Conservation (phyloP, 2,329 filamentous ascomycete genomes). For the Fusarium ramigenum region DNA sequence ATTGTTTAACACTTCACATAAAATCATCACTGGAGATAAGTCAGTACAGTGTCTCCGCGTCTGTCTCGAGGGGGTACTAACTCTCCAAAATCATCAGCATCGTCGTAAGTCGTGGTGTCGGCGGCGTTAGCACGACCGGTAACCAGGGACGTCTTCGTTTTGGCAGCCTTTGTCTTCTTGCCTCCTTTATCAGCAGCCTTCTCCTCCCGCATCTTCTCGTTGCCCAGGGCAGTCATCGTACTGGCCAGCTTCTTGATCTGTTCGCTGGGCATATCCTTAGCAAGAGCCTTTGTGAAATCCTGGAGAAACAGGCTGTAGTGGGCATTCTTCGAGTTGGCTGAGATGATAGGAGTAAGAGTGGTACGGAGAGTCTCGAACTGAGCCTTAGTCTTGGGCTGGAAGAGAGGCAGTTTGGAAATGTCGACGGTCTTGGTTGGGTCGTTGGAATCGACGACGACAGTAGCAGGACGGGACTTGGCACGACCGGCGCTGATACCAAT, state of each 20-base stretch:
- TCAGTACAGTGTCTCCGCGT: conserved; percentile 30
- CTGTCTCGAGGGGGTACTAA: conserved; percentile 59
- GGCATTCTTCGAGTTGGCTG: conserved; percentile 81
- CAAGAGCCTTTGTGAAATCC: conserved; percentile 88
- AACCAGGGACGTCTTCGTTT: conserved; percentile 89
- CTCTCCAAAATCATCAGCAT: conserved; percentile 84
- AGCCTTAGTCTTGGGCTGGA: conserved; percentile 87
- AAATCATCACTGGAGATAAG: conserved; percentile 68
- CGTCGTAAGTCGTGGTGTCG: conserved; percentile 78
- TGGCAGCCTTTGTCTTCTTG: conserved; percentile 97
- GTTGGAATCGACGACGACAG: conserved; percentile 73
- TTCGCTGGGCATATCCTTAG: conserved; percentile 86
- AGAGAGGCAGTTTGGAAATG: conserved; percentile 80
- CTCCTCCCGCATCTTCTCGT: conserved; percentile 99
- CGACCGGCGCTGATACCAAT: conserved; percentile 73
- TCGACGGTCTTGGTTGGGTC: conserved; percentile 85
- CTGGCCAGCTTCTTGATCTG: conserved; percentile 98
- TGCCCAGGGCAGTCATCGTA: conserved; percentile 85
- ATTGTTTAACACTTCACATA: conserved; percentile 64
- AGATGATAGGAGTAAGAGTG: conserved; percentile 81
- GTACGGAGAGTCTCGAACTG: conserved; percentile 85
- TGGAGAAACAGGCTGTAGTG: conserved; percentile 91
- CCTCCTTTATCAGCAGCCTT: conserved; percentile 91
- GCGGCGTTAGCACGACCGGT: conserved; percentile 68
- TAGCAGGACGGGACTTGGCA: conserved; percentile 71